phyloP scores from a whole-genome alignment of 2,329 filamentous ascomycete genomes.

The Cryphonectria japonica region DNA sequence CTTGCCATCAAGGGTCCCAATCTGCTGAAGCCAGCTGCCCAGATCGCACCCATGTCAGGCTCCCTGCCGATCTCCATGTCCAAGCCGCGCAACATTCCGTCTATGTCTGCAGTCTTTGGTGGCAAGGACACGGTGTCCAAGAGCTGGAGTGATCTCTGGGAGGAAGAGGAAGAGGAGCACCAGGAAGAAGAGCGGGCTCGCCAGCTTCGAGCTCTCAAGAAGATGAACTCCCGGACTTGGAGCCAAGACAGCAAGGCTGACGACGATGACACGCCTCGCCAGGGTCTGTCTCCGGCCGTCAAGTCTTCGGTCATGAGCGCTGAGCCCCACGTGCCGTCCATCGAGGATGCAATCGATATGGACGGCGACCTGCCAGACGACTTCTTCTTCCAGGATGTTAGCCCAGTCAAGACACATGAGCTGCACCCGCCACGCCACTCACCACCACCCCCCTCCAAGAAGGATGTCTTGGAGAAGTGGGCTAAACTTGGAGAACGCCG shows the following conservation, averaged over 20 bases:
- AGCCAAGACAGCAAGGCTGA: slow-evolving; percentile 71
- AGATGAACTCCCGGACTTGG: slow-evolving; percentile 76
- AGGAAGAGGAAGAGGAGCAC: slow-evolving; percentile 83
- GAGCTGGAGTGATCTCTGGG: slow-evolving; percentile 99
- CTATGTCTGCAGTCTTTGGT: slow-evolving; percentile 80
- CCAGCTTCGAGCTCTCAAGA: slow-evolving; percentile 62
- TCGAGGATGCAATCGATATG: slow-evolving; percentile 51
- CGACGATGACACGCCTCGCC: slow-evolving; percentile 49
- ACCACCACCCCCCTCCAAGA: slow-evolving; percentile 70
- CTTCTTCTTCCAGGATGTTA: slow-evolving; percentile 73
- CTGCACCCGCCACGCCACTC: slow-evolving; percentile 53
- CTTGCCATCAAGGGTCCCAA: slow-evolving; percentile 58
- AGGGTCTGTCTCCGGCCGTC: slow-evolving; percentile 46
- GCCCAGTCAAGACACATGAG: slow-evolving; percentile 42
- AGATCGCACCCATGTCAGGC: slow-evolving; percentile 63
- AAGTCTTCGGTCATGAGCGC: slow-evolving; percentile 45
- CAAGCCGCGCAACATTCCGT: slow-evolving; percentile 69
- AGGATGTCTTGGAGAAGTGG: slow-evolving; percentile 78
- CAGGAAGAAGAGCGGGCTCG: slow-evolving; percentile 66
- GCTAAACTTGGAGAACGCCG: slow-evolving; percentile 82
- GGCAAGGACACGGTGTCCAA: slow-evolving; percentile 83
- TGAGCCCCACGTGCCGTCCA: slow-evolving; percentile 43
- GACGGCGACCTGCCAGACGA: slow-evolving; percentile 70
- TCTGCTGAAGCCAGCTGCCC: slow-evolving; percentile 52
- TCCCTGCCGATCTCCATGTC: slow-evolving; percentile 81